Evolutionary conservation across 2,329 filamentous ascomycete genomes (phyloP), one percentile per base, ranked within the genome.

Genomic region (Dryadomyces quercus-mongolicae): DNA sequence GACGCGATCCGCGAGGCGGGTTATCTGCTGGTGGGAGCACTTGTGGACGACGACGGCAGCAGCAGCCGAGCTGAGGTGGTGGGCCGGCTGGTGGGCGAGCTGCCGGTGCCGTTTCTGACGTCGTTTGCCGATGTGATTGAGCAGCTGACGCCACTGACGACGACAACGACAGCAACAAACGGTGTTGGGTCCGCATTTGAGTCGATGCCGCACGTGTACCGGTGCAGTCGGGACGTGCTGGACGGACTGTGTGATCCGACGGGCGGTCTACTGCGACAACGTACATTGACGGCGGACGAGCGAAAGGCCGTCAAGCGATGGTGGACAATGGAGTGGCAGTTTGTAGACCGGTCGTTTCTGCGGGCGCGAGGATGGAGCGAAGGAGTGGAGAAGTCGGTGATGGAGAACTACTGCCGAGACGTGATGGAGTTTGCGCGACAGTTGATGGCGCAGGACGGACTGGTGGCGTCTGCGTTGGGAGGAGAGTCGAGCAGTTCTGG

Each of bases 321-420:
- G 71, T 98, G 94, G 94, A 78, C 82, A 57, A 80, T 81, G 55
- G 80, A 91, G 61, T 98, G 94, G 94, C 77, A 80, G 55, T 84
- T 83, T 48, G 75, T 97, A 46, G 85, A 84, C 45, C 84, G 85
- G 54, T 87, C 92, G 16, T 96, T 96, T 63, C 75, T 82, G 45
- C 82, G 85, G 57, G 94, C 91, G 3, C 90, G 95, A 64, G 72
- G 73, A 12, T 98, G 93, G 93, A 89, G 88, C 59, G 73, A 80
- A 15, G 78, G 78, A 4, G 57, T 59, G 2, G 84, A 92, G 51
- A 93, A 89, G 65, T 70, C 74, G 20, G 74, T 81, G 53, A 91
- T 98, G 88, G 85, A 90, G 62, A 84, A 95, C 55, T 96, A 97
- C 63, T 96, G 91, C 65, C 84, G 93, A 60, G 89, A 95, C 64